Evolutionary conservation across 2,329 filamentous ascomycete species (phyloP), one percentile per base, ranked within the genome.

Genomic region (Botryotinia narcissicola): DNA sequence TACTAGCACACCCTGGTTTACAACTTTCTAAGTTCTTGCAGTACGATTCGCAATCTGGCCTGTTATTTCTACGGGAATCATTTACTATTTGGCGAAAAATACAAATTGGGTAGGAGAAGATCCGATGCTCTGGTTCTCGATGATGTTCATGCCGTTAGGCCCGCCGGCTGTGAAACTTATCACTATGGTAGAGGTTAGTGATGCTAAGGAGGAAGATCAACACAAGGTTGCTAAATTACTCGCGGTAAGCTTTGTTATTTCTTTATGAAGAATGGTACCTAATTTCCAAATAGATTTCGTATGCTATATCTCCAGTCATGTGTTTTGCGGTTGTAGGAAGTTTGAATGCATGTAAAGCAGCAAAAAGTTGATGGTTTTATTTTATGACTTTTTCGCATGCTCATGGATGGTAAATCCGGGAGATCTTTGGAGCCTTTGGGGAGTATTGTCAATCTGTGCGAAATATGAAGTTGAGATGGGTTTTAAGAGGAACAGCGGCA

Each of bases 11-110:
- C 86, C 87, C 0, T 87, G 85, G 83, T 73, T 78, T 1, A 85
- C 86, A 0, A 83, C 89, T 25, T 75, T 82, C 0, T 86, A 87
- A 74, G 81, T 91, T 6, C 83, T 83, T 0, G 84, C 87, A 73
- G 81, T 91, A 5, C 83, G 90, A 14, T 90, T 92, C 76, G 78
- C 91, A 14, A 54, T 91, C 0, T 92, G 90, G 90, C 89, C 90
- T 7, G 79, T 81, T 0, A 80, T 87, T 25, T 86, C 86, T 5
- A 88, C 92, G 46, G 82, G 83, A 0, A 48, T 87, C 3, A 84
- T 92, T 12, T 91, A 87, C 76, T 77, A 80, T 0, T 78, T 92
- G 10, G 88, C 87, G 0, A 85, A 83, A 2, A 84, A 83, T 71
- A 91, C 89, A 0, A 75, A 77, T 0, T 57, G 88, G 4, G 78